Base-by-base conservation (phyloP, 2,329 filamentous ascomycete species). In the Alternaria ethzedia region DNA sequence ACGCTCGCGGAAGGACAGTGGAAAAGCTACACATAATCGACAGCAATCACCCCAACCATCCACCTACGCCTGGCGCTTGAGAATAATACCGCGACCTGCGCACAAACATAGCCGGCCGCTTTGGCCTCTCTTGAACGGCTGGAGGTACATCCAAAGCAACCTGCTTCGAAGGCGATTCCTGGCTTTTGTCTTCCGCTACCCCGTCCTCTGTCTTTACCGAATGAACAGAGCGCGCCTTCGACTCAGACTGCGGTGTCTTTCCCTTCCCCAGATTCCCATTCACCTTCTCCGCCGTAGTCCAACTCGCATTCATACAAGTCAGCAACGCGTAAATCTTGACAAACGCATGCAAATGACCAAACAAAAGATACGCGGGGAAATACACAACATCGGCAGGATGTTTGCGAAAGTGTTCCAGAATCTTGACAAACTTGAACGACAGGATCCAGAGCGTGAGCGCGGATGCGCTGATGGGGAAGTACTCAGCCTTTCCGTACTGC, bases 91-190 rank as follows among this genome's bases (percentile, higher is more conserved):
- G 36, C n/a, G 36, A 41, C 36, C 36, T 41, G 5, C 36, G 36
- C 5, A 41, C 36, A 41, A 41, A 41, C 36, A 41, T 3, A 4
- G 36, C 36, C 1, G 36, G 36, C 5, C 36, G 36, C 36, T 41
- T 6, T 0, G 36, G 36, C n/a, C 8, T 0, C 10, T 3, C 9
- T 6, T 41, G n/a, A 2, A 4, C 2, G 17, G 15, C 36, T 11
- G 36, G 8, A 0, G 15, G 36, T 41, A 41, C n/a, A 17, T 11
- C 15, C n/a, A 41, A 41, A 6, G n/a, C 36, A 0, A 41, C 9
- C 1, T 5, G 8, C 36, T 41, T 17, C 36, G 15, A 3, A 17
- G n/a, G 0, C 1, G 8, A 0, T 17, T 41, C n/a, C n/a, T 17
- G 15, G 7, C 15, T 2, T 2, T 41, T 10, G n/a, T 41, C 36